Conservation (phyloP, 176 grass and related monocot genomes). For the Phyllostachys edulis region DNA sequence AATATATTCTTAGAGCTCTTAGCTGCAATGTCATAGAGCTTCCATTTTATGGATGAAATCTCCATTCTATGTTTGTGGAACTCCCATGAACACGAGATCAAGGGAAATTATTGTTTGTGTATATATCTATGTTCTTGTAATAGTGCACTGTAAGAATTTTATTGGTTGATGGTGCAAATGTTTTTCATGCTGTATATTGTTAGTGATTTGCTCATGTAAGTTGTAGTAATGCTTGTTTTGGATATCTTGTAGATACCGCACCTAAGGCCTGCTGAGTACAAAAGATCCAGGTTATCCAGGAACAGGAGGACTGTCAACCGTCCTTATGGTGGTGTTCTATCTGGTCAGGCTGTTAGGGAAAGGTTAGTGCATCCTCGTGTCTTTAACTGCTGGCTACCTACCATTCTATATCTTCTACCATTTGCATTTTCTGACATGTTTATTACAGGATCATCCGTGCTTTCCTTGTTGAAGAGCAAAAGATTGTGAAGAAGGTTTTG, state of each 20-base stretch:
- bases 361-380: conserved; percentile 33
- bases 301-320: conserved; percentile 67
- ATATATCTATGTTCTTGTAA: conserved; percentile 3
- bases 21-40: background rate
- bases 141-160: background rate
- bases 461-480: conserved; percentile 89
- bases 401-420: background rate
- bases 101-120: background rate
- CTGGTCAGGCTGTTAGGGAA: conserved; percentile 59
- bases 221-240: background rate
- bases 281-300: conserved; percentile 55
- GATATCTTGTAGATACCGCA: conserved; percentile 50
- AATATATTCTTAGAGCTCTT: background rate
- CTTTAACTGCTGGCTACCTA: background rate
- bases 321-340: conserved; percentile 61
- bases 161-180: background rate
- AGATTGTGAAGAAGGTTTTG: conserved; percentile 95
- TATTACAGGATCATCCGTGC: conserved; percentile 74
- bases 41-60: background rate
- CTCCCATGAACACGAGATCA: background rate
- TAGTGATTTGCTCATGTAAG: background rate
- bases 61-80: background rate
- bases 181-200: background rate
- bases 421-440: background rate
- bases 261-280: conserved; percentile 59